Base-by-base conservation (phyloP, 768 basidiomycete species). In the Mycena vulgaris region DNA sequence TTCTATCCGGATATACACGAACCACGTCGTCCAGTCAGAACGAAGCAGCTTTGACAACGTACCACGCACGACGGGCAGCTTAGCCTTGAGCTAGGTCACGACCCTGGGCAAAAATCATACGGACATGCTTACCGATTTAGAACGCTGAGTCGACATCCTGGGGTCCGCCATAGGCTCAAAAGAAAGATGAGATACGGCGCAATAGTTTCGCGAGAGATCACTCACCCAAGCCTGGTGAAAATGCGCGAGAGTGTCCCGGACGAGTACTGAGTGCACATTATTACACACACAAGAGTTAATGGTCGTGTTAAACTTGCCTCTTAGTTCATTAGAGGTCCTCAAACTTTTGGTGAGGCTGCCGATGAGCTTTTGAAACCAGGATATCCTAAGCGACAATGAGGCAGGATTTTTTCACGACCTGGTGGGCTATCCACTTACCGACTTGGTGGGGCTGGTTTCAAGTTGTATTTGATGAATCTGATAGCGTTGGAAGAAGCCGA, bases 1-100 rank as follows among this genome's bases (percentile, higher is more conserved):
- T 49, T 49, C 47, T 49, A 49, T 49, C 47, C 47, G 47, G 47
- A 49, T n/a, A 49, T 49, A 49, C 47, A 49, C 47, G 47, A 49
- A 49, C 47, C 47, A 49, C 47, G 47, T 49, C 47, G 47, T 49
- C 47, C 47, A 49, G 47, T 49, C 47, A 49, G 47, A 49, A 49
- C 19, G 47, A 49, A 49, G 47, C 25, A 49, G 47, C 47, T 49
- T 49, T 49, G 47, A 49, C 47, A 27, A 27, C 47, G 47, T n/a
- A 49, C 47, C 47, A 49, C 47, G 47, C 47, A 49, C 47, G 47
- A 49, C 23, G 47, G 47, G 47, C n/a, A 49, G 47, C 47, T 49
- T n/a, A 49, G 47, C 47, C 47, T 49, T 49, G 47, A 27, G 47
- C 47, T 49, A 49, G 47, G 47, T 49, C 23, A 49, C 25, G 47